Evolutionary conservation across 495 filamentous ascomycete species (phyloP).

Genomic region (Penicillium verhagenii): DNA sequence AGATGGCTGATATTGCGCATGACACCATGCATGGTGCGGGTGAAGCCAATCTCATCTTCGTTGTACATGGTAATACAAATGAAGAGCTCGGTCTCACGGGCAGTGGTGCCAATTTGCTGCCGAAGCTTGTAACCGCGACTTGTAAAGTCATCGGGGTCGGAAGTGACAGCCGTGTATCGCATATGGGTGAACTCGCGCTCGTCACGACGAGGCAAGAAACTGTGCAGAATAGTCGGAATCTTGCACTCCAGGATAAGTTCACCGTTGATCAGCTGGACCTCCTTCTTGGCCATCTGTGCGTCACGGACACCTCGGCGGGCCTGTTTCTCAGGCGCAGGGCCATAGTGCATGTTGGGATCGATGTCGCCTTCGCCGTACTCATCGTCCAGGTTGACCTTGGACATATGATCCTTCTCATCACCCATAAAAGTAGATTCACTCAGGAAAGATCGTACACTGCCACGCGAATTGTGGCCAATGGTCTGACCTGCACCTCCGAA

Average conservation of each 20-base stretch:
- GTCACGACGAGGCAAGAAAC: conserved; percentile 86
- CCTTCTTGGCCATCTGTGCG: conserved; percentile 87
- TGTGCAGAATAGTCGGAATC: conserved; percentile 95
- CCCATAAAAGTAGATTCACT: conserved; percentile 62
- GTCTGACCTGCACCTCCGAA: conserved; percentile 65
- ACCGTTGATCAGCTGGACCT: conserved; percentile 94
- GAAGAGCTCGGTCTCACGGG: conserved; percentile 94
- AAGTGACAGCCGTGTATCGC: conserved; percentile 99
- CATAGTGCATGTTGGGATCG: conserved; percentile 65
- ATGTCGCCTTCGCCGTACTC: conserved; percentile 42
- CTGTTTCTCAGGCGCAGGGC: conserved; percentile 82
- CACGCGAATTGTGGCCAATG: conserved; percentile 40
- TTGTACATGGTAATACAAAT: conserved; percentile 99
- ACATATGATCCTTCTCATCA: conserved; percentile 50
- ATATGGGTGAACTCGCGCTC: conserved; percentile 98
- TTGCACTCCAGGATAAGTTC: conserved; percentile 98
- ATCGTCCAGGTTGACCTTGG: conserved; percentile 44
- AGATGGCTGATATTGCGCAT: conserved; percentile 98
- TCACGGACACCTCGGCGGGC: conserved; percentile 78
- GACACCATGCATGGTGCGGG: conserved; percentile 96
- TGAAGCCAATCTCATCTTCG: conserved; percentile 94
- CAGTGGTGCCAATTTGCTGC: conserved; percentile 85
- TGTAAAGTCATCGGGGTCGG: conserved; percentile 94
- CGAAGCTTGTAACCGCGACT: conserved; percentile 86
- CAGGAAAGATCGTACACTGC: conserved; percentile 59